These are phyloP conservation scores for Perkinsus marinus DNA, from an alignment of 169 alveolate species.

Conservation along the genomic window DNA sequence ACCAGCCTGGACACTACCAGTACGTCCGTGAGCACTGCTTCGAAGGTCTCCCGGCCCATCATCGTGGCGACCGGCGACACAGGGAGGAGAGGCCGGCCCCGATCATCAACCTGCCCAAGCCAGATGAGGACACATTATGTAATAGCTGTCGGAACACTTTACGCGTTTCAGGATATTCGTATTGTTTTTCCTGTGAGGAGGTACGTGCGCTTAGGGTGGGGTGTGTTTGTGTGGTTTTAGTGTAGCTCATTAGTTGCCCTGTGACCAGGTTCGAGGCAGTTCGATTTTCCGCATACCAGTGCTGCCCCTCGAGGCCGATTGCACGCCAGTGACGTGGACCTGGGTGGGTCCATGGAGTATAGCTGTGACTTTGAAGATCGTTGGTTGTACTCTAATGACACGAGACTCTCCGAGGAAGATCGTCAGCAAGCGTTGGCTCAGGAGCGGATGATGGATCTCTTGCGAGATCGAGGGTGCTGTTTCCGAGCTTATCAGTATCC, in stretches of 20 bases:
- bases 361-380: background rate
- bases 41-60: background rate
- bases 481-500: background rate
- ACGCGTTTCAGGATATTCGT: too few relatives aligned
- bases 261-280: background rate
- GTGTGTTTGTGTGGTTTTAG: too few relatives aligned
- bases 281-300: background rate
- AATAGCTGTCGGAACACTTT: too few relatives aligned
- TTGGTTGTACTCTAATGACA: background rate
- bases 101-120: background rate
- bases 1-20: background rate
- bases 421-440: background rate
- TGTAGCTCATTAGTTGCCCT: background rate
- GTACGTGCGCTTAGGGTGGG: too few relatives aligned
- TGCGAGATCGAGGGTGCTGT: background rate
- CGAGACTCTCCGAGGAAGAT: background rate
- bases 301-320: background rate
- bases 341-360: background rate
- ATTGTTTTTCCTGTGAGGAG: too few relatives aligned
- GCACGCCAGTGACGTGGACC: background rate
- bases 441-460: background rate
- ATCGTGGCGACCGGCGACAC: background rate
- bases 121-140: background rate
- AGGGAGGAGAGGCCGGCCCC: background rate
- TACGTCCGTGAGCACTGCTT: background rate